Base-by-base conservation (phyloP, 1,284 basidiomycete genomes). In the Xanthoconium separans region DNA sequence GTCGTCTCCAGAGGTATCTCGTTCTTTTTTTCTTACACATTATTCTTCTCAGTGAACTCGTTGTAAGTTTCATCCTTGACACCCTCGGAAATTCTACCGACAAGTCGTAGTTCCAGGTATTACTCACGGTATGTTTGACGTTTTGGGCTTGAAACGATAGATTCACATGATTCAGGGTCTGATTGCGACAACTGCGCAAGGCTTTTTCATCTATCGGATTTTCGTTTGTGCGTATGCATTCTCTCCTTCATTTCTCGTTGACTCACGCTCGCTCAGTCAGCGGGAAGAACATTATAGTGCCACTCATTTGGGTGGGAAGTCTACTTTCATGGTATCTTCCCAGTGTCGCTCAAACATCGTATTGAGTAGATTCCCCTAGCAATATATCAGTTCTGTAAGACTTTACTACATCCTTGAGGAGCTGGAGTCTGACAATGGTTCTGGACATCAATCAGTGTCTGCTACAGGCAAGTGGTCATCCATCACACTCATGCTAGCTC, bases 141-240 rank as follows among this genome's bases (percentile, higher is more conserved):
- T 18, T 18, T 29, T 22, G 13, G 6, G 7, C 11, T 6, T 8
- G 4, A 11, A 30, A 27, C 0, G 15, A 22, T 27, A 9, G 39
- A 16, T 18, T 55, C 10, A 64, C 39, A 11, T 6, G 4, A 15
- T 15, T 11, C 30, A 64, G 60, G 12, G 6, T 1, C 7, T 55
- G 3, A 47, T 46, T 3, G 31, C 51, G 18, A 7, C 50, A 10
- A n/a, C 33, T 6, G 24, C 57, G 0, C 61, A 56, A 33, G 51
- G 49, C 6, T 59, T 59, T 47, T 56, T 61, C 13, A 40, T 59
- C 10, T 22, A 61, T 44, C 60, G 60, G n/a, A 49, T 61, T 18
- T 61, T 57, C 7, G 0, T 53, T 2, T 56, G 54, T 58, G 20
- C 24, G 51, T 61, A 20, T 44, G 13, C 4, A 11, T 18, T 10